Conservation (phyloP, 1,284 basidiomycete species). For the Sanghuangporus baumii region DNA sequence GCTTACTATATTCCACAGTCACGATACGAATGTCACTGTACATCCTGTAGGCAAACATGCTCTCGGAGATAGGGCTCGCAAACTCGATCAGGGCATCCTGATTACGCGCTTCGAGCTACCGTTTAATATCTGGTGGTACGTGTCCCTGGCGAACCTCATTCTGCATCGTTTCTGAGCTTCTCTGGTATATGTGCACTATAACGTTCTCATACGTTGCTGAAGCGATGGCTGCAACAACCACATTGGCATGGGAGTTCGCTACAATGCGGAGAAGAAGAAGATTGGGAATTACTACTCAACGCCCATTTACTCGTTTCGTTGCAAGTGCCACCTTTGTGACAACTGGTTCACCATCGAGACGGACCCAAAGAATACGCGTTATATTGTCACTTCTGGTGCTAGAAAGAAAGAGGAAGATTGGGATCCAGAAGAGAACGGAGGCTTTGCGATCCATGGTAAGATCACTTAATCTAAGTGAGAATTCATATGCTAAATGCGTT, state of each 20-base stretch:
- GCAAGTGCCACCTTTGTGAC: constrained; percentile 93
- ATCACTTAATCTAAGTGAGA: background rate
- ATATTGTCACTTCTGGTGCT: constrained; percentile 89
- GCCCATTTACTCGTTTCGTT: constrained; percentile 90
- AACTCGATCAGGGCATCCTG: constrained; percentile 90
- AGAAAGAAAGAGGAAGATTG: constrained; percentile 90
- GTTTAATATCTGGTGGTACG: constrained; percentile 97
- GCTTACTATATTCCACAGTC: background rate
- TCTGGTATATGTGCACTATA: background rate
- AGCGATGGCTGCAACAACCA: constrained; percentile 90
- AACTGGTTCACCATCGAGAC: constrained; percentile 97
- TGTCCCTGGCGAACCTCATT: constrained; percentile 13
- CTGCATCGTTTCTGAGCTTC: background rate
- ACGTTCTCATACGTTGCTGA: constrained; percentile 4
- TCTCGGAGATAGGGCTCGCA: constrained; percentile 84
- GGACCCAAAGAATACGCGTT: constrained; percentile 95
- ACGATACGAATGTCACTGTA: constrained; percentile 26
- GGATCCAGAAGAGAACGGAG: constrained; percentile 94
- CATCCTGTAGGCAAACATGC: constrained; percentile 81
- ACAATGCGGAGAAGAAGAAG: constrained; percentile 98
- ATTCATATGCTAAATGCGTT: constrained; percentile 4
- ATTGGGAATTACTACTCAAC: constrained; percentile 94
- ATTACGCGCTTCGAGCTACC: constrained; percentile 93
- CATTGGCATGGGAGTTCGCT: constrained; percentile 95
- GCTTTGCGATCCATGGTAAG: constrained; percentile 82